phyloP scores from a whole-genome alignment of 192 early-diverging fungal genomes.

The Backusella morwellensis region DNA sequence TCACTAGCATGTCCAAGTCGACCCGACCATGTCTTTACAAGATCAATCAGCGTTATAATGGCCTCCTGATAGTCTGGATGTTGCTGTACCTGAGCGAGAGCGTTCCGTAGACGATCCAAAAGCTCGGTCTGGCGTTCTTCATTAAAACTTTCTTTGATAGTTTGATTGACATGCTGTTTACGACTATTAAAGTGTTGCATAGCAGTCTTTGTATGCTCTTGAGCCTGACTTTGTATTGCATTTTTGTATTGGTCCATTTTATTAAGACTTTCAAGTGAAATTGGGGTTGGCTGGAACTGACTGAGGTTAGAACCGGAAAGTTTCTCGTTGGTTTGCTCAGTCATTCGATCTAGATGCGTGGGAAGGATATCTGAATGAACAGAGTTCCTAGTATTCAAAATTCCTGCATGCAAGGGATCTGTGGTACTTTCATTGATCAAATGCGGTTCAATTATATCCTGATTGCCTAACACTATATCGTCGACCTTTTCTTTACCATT shows the following conservation, averaged over 20 bases:
- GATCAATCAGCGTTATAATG: slow-evolving; percentile 28
- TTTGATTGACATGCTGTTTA: background rate
- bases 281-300: background rate
- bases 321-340: background rate
- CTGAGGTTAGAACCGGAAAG: background rate
- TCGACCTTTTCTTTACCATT: slow-evolving; percentile 6
- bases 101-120: slow-evolving; percentile 31
- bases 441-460: background rate
- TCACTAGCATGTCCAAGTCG: background rate
- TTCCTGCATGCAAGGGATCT: background rate
- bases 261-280: background rate
- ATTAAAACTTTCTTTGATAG: slow-evolving; percentile 27
- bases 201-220: background rate
- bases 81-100: slow-evolving; percentile 36
- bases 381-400: slow-evolving; percentile 2
- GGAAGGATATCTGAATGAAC: background rate
- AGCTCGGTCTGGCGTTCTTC: slow-evolving; percentile 29
- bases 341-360: background rate
- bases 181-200: background rate
- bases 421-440: background rate
- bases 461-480: background rate
- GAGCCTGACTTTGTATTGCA: background rate
- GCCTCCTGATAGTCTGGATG: slow-evolving; percentile 40
- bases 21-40: slow-evolving; percentile 33
- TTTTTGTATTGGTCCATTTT: slow-evolving; percentile 8